Evolutionary conservation across 176 grass and related monocot genomes (phyloP).

Genomic region (Sorghum bicolor): DNA sequence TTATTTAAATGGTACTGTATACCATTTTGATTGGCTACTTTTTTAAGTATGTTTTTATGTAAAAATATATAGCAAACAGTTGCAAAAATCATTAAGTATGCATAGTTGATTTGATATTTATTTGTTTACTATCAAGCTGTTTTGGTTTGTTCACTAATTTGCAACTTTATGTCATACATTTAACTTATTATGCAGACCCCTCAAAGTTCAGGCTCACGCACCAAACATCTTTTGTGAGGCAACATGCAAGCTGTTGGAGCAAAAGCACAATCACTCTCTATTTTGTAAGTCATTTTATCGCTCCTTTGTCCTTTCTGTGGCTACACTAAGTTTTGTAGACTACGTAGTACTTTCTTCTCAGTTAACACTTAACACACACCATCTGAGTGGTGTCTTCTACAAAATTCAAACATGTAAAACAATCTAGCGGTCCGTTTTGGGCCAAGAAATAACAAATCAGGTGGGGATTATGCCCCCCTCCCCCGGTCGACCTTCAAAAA

Average conservation of each 20-base stretch:
- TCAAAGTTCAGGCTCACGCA: slow-evolving; percentile 73
- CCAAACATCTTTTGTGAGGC: slow-evolving; percentile 70
- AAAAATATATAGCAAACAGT: background rate
- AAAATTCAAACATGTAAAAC: too few species aligned
- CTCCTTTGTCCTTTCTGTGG: background rate
- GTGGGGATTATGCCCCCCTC: too few species aligned
- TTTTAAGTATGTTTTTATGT: background rate
- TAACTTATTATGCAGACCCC: slow-evolving; percentile 48
- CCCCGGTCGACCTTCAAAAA: too few species aligned
- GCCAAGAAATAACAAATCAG: too few species aligned
- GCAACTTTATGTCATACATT: background rate
- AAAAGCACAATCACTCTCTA: slow-evolving; percentile 52
- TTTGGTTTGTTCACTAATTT: slow-evolving; percentile 8
- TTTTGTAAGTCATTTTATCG: slow-evolving; percentile 48
- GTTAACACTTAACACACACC: background rate
- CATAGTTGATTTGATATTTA: background rate
- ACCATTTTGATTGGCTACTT: background rate
- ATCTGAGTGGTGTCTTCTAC: too few species aligned
- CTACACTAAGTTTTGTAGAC: background rate
- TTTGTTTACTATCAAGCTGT: background rate
- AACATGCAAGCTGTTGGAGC: slow-evolving; percentile 62
- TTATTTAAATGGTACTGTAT: slow-evolving; percentile 46
- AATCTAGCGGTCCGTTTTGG: too few species aligned
- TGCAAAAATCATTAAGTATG: background rate
- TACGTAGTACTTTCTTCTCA: background rate